A percentile compares a stretch with the other conserved stretches of the same genome.
These are phyloP conservation scores for Taphrina betulina DNA, from an alignment of 1,139 yeast genomes.

Conservation along the genomic window DNA sequence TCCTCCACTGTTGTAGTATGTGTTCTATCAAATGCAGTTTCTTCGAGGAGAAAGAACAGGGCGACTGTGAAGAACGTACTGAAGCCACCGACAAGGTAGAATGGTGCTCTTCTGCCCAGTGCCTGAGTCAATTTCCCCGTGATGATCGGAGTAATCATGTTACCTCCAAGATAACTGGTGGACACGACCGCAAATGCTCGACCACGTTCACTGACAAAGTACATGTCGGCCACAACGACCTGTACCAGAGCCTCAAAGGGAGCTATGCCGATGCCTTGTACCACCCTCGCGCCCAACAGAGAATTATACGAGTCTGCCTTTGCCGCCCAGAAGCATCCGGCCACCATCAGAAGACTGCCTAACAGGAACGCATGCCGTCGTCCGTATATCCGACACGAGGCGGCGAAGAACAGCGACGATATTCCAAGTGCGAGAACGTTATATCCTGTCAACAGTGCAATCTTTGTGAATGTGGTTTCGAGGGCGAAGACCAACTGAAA, in stretches of 20 bases:
- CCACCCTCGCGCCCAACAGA: slow-evolving; percentile 37
- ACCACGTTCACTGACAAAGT: slow-evolving; percentile 38
- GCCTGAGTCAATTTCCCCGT: slow-evolving; percentile 35
- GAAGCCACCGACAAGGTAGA: slow-evolving; percentile 36
- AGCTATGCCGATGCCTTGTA: slow-evolving; percentile 38
- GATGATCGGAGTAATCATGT: slow-evolving; percentile 38
- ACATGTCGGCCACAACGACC: slow-evolving; percentile 38
- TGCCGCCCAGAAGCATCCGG: slow-evolving; percentile 38
- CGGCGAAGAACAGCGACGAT: slow-evolving; percentile 35
- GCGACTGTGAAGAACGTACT: slow-evolving; percentile 32
- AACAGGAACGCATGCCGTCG: slow-evolving; percentile 37
- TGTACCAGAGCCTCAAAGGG: slow-evolving; percentile 38
- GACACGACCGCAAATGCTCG: slow-evolving; percentile 36
- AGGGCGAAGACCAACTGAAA: slow-evolving; percentile 34
- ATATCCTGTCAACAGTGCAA: slow-evolving; percentile 38
- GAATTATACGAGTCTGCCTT: slow-evolving; percentile 37
- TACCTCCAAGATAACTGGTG: slow-evolving; percentile 35
- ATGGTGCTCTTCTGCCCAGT: slow-evolving; percentile 38
- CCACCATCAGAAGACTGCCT: slow-evolving; percentile 35
- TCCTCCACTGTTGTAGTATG: too few species aligned
- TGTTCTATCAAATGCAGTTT: slow-evolving; percentile 36
- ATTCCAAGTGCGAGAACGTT: slow-evolving; percentile 37
- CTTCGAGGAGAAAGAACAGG: slow-evolving; percentile 37
- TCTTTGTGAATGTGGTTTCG: slow-evolving; percentile 30
- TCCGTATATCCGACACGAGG: slow-evolving; percentile 37